Evolutionary conservation across 1,284 basidiomycete species (phyloP).

Genomic region (Rhodotorula sp.): DNA sequence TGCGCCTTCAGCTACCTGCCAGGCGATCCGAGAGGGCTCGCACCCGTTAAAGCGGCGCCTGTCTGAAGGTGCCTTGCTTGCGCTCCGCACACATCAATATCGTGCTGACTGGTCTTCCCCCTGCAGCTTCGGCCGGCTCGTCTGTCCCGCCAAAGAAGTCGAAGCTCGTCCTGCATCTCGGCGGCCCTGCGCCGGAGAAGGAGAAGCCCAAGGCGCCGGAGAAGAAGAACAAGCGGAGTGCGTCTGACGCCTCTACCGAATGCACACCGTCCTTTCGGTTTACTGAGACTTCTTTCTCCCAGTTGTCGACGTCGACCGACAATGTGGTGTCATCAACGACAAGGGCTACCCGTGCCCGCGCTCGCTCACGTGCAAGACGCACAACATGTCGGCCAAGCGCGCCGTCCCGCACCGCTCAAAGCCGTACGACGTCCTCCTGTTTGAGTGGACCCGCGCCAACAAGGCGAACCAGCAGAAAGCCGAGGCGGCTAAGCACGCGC

Average conservation of each 20-base stretch:
- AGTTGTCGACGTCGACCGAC: slow-evolving; percentile 78
- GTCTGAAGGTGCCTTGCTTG: slow-evolving; percentile 32
- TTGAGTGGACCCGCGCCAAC: slow-evolving; percentile 89
- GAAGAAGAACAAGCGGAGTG: slow-evolving; percentile 29
- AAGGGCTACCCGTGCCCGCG: slow-evolving; percentile 92
- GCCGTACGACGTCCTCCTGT: slow-evolving; percentile 79
- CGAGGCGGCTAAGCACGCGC: slow-evolving; percentile 60
- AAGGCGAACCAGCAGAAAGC: slow-evolving; percentile 66
- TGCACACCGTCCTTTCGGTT: too few species aligned
- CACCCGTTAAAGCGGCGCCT: slow-evolving; percentile 38
- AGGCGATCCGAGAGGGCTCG: slow-evolving; percentile 58
- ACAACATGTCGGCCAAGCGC: slow-evolving; percentile 95
- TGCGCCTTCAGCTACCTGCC: slow-evolving; percentile 60
- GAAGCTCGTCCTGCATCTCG: slow-evolving; percentile 32
- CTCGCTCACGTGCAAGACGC: slow-evolving; percentile 95
- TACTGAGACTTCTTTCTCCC: neutral
- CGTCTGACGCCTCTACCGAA: neutral
- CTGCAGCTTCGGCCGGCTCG: slow-evolving; percentile 19
- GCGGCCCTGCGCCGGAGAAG: neutral
- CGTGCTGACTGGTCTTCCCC: neutral
- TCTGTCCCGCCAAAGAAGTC: slow-evolving; percentile 16
- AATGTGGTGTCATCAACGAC: slow-evolving; percentile 98
- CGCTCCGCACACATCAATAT: neutral
- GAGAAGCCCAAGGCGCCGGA: slow-evolving; percentile 6
- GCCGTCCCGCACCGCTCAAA: slow-evolving; percentile 83